phyloP scores from a whole-genome alignment of 805 yeast genomes.

The Sugiyamaella mastotermitis region DNA sequence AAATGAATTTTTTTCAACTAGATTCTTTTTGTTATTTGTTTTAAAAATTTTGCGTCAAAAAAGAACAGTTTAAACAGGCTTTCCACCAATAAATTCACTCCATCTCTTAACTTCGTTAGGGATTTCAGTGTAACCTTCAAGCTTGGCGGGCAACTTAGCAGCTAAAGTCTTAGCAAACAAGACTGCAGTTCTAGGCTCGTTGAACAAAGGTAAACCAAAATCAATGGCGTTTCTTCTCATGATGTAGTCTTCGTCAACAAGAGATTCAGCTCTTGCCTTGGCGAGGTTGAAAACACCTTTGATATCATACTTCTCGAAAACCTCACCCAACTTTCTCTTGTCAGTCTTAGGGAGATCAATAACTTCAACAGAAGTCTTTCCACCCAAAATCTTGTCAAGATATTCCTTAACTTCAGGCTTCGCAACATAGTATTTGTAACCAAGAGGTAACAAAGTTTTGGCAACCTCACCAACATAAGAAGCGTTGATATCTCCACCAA shows the following conservation, averaged over 20 bases:
- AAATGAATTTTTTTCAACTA: no score
- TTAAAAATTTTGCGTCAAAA: background rate
- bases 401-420: conserved; percentile 66
- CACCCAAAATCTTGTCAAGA: conserved; percentile 44
- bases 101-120: conserved; percentile 90
- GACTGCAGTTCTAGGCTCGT: conserved; percentile 90
- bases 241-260: conserved; percentile 84
- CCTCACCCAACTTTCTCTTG: conserved; percentile 88
- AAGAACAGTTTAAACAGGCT: conserved; percentile 49
- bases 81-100: conserved; percentile 96
- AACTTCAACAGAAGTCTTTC: conserved; percentile 43
- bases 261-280: conserved; percentile 75
- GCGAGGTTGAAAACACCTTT: conserved; percentile 91
- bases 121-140: conserved; percentile 46
- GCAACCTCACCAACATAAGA: conserved; percentile 73
- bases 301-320: conserved; percentile 81
- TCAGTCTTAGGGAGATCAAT: conserved; percentile 91
- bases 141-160: conserved; percentile 55
- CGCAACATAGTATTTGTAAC: conserved; percentile 78
- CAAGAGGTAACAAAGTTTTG: conserved; percentile 57
- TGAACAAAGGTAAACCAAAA: conserved; percentile 92
- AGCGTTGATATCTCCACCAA: conserved; percentile 86
- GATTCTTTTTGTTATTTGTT: no score
- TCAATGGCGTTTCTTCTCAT: conserved; percentile 99
- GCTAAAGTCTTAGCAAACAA: conserved; percentile 80